A percentile compares a stretch with the other conserved stretches of the same genome.
Evolutionary conservation across 2,329 filamentous ascomycete species (phyloP).

Genomic region (Decorospora gaudefroyi): DNA sequence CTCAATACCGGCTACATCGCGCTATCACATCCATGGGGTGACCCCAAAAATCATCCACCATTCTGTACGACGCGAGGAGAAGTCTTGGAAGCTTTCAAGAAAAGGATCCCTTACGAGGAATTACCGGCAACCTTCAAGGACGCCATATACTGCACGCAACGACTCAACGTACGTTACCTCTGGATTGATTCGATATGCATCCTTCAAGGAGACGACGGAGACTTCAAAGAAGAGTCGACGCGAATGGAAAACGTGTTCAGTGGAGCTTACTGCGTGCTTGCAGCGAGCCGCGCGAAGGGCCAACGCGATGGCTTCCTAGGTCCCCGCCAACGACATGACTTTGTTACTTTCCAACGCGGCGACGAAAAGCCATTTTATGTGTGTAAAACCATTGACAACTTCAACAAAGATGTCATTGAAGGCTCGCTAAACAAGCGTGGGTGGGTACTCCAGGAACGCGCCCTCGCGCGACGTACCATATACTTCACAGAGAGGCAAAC

Average conservation of each 20-base stretch:
- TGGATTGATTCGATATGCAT: slow-evolving; percentile 37
- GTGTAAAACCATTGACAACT: slow-evolving; percentile 28
- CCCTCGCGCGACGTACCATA: slow-evolving; percentile 32
- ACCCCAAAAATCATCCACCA: slow-evolving; percentile 2
- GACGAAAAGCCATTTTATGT: slow-evolving; percentile 17
- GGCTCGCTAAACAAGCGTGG: slow-evolving; percentile 26
- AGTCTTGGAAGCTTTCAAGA: neutral
- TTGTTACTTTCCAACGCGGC: slow-evolving; percentile 6
- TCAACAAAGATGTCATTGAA: slow-evolving; percentile 24
- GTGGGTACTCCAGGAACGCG: slow-evolving; percentile 39
- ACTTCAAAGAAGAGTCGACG: slow-evolving; percentile 24
- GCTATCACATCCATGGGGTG: slow-evolving; percentile 24
- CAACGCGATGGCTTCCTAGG: slow-evolving; percentile 17
- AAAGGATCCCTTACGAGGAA: slow-evolving; percentile 7
- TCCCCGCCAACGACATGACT: slow-evolving; percentile 1
- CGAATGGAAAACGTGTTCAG: slow-evolving; percentile 28
- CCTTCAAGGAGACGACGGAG: slow-evolving; percentile 24
- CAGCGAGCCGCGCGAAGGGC: slow-evolving; percentile 19
- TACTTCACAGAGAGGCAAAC: slow-evolving; percentile 33
- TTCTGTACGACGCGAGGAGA: slow-evolving; percentile 3
- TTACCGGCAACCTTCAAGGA: slow-evolving; percentile 23
- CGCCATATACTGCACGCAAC: slow-evolving; percentile 21
- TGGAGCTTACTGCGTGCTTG: slow-evolving; percentile 23
- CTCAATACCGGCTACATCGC: slow-evolving; percentile 14
- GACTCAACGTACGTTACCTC: slow-evolving; percentile 22